Percentiles rank a stretch among this genome's conserved stretches.
These are phyloP conservation scores for Paecilomyces niveus DNA, from an alignment of 2,329 filamentous ascomycete species.

Conservation along the genomic window DNA sequence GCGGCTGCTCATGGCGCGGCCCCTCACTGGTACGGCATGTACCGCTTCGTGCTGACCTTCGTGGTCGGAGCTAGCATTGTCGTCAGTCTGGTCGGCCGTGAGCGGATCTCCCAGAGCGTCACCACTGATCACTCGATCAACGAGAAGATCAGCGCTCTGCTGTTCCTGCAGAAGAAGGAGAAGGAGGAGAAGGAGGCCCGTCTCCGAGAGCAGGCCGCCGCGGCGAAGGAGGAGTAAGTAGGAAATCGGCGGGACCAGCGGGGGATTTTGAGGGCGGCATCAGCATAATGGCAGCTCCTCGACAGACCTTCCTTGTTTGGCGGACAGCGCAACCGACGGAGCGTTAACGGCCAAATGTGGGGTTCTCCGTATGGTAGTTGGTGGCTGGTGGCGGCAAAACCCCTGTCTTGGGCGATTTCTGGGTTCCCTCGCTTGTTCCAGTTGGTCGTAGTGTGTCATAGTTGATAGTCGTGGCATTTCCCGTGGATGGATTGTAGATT, in stretches of 20 bases:
- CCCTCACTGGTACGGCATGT: constrained; percentile 77
- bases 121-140: constrained; percentile 29
- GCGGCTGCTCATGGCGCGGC: constrained; percentile 70
- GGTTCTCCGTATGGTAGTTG: neutral
- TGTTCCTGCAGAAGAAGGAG: constrained; percentile 41
- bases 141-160: constrained; percentile 49
- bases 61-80: constrained; percentile 79
- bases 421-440: neutral
- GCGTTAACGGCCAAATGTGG: neutral
- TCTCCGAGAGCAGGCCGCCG: constrained; percentile 19
- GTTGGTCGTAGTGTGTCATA: neutral
- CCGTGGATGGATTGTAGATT: constrained; percentile 1
- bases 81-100: constrained; percentile 70
- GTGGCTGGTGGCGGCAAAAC: neutral
- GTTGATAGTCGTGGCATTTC: neutral
- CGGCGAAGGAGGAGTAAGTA: constrained; percentile 26
- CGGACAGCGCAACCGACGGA: neutral
- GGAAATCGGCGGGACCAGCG: neutral
- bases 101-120: constrained; percentile 55
- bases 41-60: constrained; percentile 88
- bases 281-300: neutral
- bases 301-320: neutral
- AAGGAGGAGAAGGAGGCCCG: constrained; percentile 37
- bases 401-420: neutral
- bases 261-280: neutral